phyloP scores from a whole-genome alignment of 805 yeast species.

The Sugiyamaella chiloensis region DNA sequence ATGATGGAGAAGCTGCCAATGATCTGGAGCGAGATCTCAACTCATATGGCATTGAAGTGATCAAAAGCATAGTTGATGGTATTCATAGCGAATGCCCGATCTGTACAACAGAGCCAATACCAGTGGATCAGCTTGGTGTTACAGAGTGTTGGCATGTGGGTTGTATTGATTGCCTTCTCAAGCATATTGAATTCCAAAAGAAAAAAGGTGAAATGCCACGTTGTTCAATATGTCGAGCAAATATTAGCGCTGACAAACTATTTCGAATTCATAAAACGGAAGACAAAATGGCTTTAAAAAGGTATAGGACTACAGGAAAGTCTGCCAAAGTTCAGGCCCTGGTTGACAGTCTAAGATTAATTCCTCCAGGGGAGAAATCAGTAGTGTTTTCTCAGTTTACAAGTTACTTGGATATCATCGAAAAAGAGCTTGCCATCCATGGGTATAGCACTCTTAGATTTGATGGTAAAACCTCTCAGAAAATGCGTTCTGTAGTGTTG shows the following conservation, averaged over 20 bases:
- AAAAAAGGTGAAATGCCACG: constrained; percentile 43
- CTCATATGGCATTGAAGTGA: constrained; percentile 26
- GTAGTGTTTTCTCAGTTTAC: constrained; percentile 93
- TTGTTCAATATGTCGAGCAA: constrained; percentile 76
- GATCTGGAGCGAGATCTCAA: constrained; percentile 16
- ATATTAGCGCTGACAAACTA: constrained; percentile 49
- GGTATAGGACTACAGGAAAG: constrained; percentile 37
- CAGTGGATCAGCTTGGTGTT: constrained; percentile 50
- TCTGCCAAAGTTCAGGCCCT: constrained; percentile 76
- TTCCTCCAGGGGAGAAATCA: constrained; percentile 53
- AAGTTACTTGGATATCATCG: constrained; percentile 71
- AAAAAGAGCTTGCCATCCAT: constrained; percentile 50
- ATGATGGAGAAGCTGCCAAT: constrained; percentile 6
- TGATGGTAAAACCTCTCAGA: constrained; percentile 74
- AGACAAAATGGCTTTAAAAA: constrained; percentile 25
- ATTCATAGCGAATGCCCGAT: constrained; percentile 73
- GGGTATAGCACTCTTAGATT: constrained; percentile 63
- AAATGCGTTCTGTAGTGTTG: constrained; percentile 60
- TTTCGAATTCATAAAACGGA: constrained; percentile 40
- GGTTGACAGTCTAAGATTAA: constrained; percentile 26
- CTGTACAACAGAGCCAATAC: constrained; percentile 69
- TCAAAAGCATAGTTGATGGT: constrained; percentile 31
- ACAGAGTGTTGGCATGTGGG: constrained; percentile 80
- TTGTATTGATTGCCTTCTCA: constrained; percentile 69
- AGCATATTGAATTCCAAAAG: constrained; percentile 68